Evolutionary conservation across 2,329 filamentous ascomycete genomes (phyloP).

Genomic region (Aureobasidium sp.): DNA sequence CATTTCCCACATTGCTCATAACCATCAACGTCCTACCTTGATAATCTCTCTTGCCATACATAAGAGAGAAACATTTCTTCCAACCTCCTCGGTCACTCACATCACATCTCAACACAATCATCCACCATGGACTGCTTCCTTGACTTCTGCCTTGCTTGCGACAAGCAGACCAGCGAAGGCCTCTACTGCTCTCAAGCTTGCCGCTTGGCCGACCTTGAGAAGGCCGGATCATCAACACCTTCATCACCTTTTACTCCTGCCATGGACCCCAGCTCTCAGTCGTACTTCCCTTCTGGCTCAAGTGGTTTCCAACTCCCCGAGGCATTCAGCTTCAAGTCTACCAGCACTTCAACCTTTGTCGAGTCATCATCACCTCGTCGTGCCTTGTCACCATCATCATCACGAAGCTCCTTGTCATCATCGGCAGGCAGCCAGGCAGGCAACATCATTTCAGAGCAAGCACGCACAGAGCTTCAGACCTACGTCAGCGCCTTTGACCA

Average conservation of each 20-base stretch:
- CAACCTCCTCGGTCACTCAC: not conserved
- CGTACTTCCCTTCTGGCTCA: conserved; percentile 12
- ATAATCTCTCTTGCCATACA: conserved; percentile 12
- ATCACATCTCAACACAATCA: not conserved
- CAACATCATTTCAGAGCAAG: conserved; percentile 62
- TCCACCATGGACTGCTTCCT: conserved; percentile 62
- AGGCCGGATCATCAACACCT: conserved; percentile 41
- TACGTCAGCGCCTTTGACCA: conserved; percentile 89
- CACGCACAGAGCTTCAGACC: conserved; percentile 69
- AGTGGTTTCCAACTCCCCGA: conserved; percentile 58
- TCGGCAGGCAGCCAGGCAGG: conserved; percentile 43
- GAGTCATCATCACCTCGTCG: conserved; percentile 19
- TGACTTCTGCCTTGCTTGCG: conserved; percentile 90
- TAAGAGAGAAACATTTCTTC: not conserved
- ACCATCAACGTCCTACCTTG: conserved; percentile 15
- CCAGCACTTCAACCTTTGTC: conserved; percentile 32
- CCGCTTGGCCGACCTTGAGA: conserved; percentile 79
- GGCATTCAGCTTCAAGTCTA: conserved; percentile 33
- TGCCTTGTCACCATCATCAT: conserved; percentile 56
- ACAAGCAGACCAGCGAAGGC: conserved; percentile 74
- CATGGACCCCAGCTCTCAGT: conserved; percentile 1
- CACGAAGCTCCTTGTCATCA: conserved; percentile 76
- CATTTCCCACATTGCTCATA: conserved; percentile 15
- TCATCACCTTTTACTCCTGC: conserved; percentile 24
- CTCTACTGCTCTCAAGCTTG: conserved; percentile 92